Conservation (phyloP, 345 rosid species). For the Pistacia vera region DNA sequence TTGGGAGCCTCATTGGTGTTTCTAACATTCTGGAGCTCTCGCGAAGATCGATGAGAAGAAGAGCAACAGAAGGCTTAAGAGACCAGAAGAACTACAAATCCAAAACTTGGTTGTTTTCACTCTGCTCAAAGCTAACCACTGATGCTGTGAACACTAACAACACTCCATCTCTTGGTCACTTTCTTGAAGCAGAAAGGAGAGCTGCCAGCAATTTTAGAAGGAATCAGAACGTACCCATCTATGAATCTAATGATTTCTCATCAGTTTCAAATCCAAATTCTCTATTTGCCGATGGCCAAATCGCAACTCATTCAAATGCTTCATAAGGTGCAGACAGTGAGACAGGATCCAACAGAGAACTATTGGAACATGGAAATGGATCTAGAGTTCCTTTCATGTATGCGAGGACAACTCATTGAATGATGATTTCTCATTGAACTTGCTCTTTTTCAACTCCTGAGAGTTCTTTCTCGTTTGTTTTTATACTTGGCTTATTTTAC, state of each 20-base stretch:
- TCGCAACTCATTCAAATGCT: constrained; percentile 26
- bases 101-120: constrained; percentile 69
- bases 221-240: constrained; percentile 17
- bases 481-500: neutral
- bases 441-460: neutral
- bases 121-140: constrained; percentile 76
- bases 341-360: constrained; percentile 29
- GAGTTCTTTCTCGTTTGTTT: neutral
- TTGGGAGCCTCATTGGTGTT: constrained; percentile 79
- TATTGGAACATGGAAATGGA: constrained; percentile 33
- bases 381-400: constrained; percentile 46
- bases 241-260: constrained; percentile 31
- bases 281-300: constrained; percentile 23
- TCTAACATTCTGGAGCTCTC: constrained; percentile 68
- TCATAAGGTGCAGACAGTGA: constrained; percentile 19
- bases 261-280: constrained; percentile 26
- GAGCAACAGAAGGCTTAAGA: constrained; percentile 37
- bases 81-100: constrained; percentile 49
- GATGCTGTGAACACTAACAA: constrained; percentile 50
- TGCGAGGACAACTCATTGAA: constrained; percentile 44
- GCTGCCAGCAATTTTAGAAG: constrained; percentile 34
- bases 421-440: constrained; percentile 13
- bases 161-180: constrained; percentile 66
- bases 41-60: constrained; percentile 57
- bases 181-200: constrained; percentile 74